These are phyloP conservation scores for Colletotrichum tamarilloi DNA, from an alignment of 2,329 filamentous ascomycete species.

Conservation along the genomic window DNA sequence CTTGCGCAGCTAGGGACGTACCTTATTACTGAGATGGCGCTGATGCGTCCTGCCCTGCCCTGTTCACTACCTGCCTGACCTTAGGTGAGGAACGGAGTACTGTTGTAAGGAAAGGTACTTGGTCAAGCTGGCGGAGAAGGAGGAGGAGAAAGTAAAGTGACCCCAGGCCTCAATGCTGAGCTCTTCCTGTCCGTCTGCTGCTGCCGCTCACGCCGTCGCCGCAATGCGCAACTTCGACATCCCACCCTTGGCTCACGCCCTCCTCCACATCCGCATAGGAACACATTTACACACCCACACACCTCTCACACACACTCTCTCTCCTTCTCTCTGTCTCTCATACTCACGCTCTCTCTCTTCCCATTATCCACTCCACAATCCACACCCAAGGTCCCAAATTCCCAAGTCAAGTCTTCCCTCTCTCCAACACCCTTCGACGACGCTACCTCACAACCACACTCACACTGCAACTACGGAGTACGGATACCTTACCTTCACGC, in stretches of 20 bases:
- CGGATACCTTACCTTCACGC: not conserved
- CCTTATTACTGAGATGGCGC: not conserved
- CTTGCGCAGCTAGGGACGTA: not conserved
- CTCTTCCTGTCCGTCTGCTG: slow-evolving; percentile 1
- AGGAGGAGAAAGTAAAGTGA: too few species aligned
- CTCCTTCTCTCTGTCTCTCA: not conserved
- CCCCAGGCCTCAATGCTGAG: not conserved
- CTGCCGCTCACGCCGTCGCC: slow-evolving; percentile 32
- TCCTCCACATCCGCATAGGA: slow-evolving; percentile 11
- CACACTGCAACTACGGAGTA: slow-evolving; percentile 5
- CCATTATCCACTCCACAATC: slow-evolving; percentile 7
- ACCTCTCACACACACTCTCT: not conserved
- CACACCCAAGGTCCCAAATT: not conserved
- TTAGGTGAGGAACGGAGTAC: too few species aligned
- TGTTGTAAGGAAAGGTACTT: too few species aligned
- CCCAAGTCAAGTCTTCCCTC: slow-evolving; percentile 1
- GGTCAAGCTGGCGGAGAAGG: not conserved
- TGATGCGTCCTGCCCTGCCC: not conserved
- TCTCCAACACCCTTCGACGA: slow-evolving; percentile 25
- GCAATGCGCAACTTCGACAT: slow-evolving; percentile 34
- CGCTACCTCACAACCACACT: slow-evolving; percentile 13
- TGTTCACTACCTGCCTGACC: too few species aligned
- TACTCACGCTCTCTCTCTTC: not conserved
- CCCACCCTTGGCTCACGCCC: slow-evolving; percentile 30
- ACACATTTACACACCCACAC: slow-evolving; percentile 3